Conservation (phyloP, 495 filamentous ascomycete species). For the Xylaria scruposa region DNA sequence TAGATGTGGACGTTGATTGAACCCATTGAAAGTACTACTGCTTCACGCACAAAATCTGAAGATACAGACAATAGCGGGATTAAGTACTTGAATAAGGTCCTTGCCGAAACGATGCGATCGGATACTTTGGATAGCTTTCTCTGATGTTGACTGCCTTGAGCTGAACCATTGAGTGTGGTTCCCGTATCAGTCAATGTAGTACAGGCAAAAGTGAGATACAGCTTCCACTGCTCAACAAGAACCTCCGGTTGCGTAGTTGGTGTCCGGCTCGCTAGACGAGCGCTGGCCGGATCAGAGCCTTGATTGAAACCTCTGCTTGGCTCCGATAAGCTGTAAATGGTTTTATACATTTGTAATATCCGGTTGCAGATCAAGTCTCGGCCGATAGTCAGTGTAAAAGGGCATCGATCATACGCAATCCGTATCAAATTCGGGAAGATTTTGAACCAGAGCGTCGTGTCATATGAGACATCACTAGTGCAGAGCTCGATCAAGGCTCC, state of each 20-base stretch:
- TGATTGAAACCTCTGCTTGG: slow-evolving; percentile 67
- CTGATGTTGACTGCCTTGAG: slow-evolving; percentile 76
- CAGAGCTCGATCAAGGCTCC: slow-evolving; percentile 92
- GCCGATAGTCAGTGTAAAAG: slow-evolving; percentile 86
- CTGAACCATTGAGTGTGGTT: slow-evolving; percentile 61
- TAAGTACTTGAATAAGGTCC: slow-evolving; percentile 85
- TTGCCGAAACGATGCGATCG: slow-evolving; percentile 87
- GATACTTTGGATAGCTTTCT: slow-evolving; percentile 82
- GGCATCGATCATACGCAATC: slow-evolving; percentile 88
- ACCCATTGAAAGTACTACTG: slow-evolving; percentile 89
- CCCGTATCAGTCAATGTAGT: slow-evolving; percentile 91
- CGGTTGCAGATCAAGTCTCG: slow-evolving; percentile 91
- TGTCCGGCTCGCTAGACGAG: slow-evolving; percentile 56
- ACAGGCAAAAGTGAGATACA: slow-evolving; percentile 97
- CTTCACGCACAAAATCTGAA: slow-evolving; percentile 79
- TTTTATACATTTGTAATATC: slow-evolving; percentile 88
- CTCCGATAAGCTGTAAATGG: slow-evolving; percentile 78
- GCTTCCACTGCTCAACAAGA: slow-evolving; percentile 95
- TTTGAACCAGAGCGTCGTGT: slow-evolving; percentile 95
- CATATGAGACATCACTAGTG: slow-evolving; percentile 93
- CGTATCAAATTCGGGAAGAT: slow-evolving; percentile 95
- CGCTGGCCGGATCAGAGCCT: slow-evolving; percentile 51
- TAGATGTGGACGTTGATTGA: slow-evolving; percentile 98
- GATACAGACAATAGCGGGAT: slow-evolving; percentile 84
- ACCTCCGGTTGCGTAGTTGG: slow-evolving; percentile 84